A percentile compares a stretch with the other conserved stretches of the same genome.
These are phyloP conservation scores for Sporothrix humicola DNA, from an alignment of 2,329 filamentous ascomycete species.

Conservation along the genomic window DNA sequence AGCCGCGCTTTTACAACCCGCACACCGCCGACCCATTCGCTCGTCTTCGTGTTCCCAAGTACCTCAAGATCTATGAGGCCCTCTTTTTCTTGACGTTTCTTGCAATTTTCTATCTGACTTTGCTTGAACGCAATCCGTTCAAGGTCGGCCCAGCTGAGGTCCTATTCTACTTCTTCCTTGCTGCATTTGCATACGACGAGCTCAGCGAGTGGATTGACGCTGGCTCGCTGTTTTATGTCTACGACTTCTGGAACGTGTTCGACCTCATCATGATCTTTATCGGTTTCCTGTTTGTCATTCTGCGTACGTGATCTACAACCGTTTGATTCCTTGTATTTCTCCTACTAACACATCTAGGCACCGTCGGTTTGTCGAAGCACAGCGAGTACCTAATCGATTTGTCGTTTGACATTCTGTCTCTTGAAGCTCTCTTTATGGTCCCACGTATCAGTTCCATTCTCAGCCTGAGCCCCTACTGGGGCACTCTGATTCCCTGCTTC, in stretches of 20 bases:
- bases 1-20: conserved; percentile 75
- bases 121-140: conserved; percentile 72
- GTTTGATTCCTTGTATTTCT: not conserved
- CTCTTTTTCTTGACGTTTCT: conserved; percentile 80
- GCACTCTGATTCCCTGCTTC: conserved; percentile 84
- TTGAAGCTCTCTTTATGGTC: conserved; percentile 89
- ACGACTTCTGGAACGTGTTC: conserved; percentile 81
- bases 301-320: conserved; percentile 50
- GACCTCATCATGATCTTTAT: conserved; percentile 75
- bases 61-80: conserved; percentile 84
- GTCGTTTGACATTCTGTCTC: conserved; percentile 85
- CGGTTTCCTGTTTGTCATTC: conserved; percentile 56
- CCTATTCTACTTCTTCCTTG: conserved; percentile 82
- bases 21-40: conserved; percentile 73
- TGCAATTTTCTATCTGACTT: conserved; percentile 82
- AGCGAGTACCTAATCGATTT: conserved; percentile 71
- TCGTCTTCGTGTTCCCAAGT: conserved; percentile 77
- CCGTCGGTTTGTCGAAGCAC: conserved; percentile 67
- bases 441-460: conserved; percentile 87
- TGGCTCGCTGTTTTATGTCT: conserved; percentile 82
- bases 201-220: conserved; percentile 84
- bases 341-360: conserved; percentile 36
- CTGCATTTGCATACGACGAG: conserved; percentile 86
- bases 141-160: conserved; percentile 72
- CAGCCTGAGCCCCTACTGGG: conserved; percentile 88